These are phyloP conservation scores for Corrigiola litoralis DNA, from an alignment of 179 eudicot genomes.

Conservation along the genomic window DNA sequence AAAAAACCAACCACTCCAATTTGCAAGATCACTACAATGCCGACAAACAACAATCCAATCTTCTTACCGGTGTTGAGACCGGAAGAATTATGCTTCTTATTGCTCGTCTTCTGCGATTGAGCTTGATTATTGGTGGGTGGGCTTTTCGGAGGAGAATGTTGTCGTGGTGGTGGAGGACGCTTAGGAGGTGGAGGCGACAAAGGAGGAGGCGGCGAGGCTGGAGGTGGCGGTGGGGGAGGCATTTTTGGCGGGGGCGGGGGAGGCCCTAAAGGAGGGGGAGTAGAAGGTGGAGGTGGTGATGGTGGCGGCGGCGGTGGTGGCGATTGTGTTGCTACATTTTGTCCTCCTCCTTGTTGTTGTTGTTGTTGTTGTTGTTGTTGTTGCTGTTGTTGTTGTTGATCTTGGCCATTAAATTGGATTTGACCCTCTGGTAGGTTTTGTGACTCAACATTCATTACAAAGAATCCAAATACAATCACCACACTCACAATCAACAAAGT, in stretches of 20 bases:
- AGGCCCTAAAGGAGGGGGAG: neutral
- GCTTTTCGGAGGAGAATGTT: neutral
- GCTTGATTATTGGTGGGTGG: conserved; percentile 6
- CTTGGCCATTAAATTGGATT: neutral
- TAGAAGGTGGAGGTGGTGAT: neutral
- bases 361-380: neutral
- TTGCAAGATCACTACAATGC: conserved; percentile 52
- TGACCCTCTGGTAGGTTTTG: conserved; percentile 29
- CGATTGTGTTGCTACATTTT: neutral
- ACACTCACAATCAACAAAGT: conserved; percentile 22
- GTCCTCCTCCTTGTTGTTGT: neutral
- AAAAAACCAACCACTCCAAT: conserved; percentile 59
- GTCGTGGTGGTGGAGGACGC: conserved; percentile 1
- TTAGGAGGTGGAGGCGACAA: neutral
- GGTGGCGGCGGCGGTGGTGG: neutral
- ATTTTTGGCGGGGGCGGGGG: conserved; percentile 1
- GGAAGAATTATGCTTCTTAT: neutral
- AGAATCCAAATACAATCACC: conserved; percentile 26
- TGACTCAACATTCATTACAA: conserved; percentile 30
- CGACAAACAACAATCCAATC: conserved; percentile 56
- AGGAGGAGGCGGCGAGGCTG: neutral
- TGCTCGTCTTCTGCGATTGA: neutral
- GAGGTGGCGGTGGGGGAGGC: conserved; percentile 4
- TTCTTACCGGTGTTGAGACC: conserved; percentile 51
- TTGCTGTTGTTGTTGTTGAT: neutral